Evolutionary conservation across 257 asterid genomes (phyloP).

Genomic region (Hygrophila difformis): DNA sequence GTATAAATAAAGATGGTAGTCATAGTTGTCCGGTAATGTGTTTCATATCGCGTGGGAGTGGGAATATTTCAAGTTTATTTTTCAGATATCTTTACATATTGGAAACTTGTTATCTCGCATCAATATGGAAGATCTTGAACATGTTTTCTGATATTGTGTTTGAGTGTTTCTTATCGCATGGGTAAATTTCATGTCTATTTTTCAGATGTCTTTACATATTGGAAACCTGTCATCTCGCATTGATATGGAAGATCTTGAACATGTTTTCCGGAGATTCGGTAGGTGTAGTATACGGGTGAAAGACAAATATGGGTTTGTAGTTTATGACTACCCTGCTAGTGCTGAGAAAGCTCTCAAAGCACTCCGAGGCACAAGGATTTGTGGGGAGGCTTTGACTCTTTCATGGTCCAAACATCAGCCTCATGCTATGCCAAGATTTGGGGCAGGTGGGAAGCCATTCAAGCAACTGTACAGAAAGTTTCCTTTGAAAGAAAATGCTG

Average conservation of each 20-base stretch:
- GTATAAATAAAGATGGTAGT: no score
- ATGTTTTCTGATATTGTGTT: constrained; percentile 42
- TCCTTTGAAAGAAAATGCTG: constrained; percentile 17
- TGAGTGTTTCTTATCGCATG: not conserved
- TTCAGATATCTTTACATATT: constrained; percentile 61
- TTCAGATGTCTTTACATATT: constrained; percentile 62
- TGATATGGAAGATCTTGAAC: constrained; percentile 38
- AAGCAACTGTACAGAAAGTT: constrained; percentile 25
- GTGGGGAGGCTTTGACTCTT: constrained; percentile 45
- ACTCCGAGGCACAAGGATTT: constrained; percentile 46
- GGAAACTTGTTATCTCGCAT: constrained; percentile 44
- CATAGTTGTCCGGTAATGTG: no score
- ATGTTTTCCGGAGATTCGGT: constrained; percentile 52
- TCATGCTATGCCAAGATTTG: constrained; percentile 20
- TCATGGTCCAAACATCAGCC: constrained; percentile 68
- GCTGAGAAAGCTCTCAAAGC: constrained; percentile 54
- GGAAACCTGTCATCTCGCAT: constrained; percentile 44
- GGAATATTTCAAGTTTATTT: constrained; percentile 7
- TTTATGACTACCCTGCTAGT: constrained; percentile 44
- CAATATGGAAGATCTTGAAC: constrained; percentile 38
- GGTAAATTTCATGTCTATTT: constrained; percentile 7
- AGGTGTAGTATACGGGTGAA: constrained; percentile 38
- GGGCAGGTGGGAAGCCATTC: constrained; percentile 22
- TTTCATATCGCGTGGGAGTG: not conserved
- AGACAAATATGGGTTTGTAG: constrained; percentile 53